Base-by-base conservation (phyloP, 1,284 basidiomycete genomes). In the Anthracocystis panici-leucophaei region DNA sequence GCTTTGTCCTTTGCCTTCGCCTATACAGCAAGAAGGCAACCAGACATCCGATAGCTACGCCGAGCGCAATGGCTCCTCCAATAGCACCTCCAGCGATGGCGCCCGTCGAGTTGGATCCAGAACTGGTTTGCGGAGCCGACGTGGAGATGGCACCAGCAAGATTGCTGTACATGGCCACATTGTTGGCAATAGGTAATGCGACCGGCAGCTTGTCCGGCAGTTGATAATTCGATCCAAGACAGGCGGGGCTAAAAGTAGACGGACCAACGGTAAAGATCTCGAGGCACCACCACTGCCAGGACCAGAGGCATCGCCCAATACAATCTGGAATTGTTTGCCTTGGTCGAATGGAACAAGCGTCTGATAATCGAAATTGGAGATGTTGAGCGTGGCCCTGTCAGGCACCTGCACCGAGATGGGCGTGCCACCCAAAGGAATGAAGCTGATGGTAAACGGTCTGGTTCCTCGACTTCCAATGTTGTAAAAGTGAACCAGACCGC, bases 1-100 rank as follows among this genome's bases (percentile, higher is more conserved):
- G 56, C 61, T 75, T 71, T 3, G 45, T 46, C 62, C 52, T 72
- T 49, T 78, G 75, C 45, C 78, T 59, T 27, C 55, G 66, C n/a
- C 75, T 64, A 27, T 72, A 79, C 25, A 80, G 35, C 8, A 80
- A 57, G 25, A 69, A 80, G 2, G 70, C 63, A 12, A 75, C 57
- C 18, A 77, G 41, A 20, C 65, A 63, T 20, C 75, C 72, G 21
- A 79, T 60, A 9, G 77, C 65, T 5, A 71, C 38, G 11, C 63
- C 78, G 6, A 79, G 53, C 6, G 77, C 79, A 27, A 80, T 75
- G 0, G 69, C 71, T 9, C 75, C 79, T 50, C 79, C 79, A 35
- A 80, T 79, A 10, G 77, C 73, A 9, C 79, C 79, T 53, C 79
- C 79, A 16, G 79, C 75, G 16, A 80, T 77, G 5, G 74, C 77